Percentiles rank a stretch among this genome's conserved stretches.
These are phyloP conservation scores for Paxillus rubicundulus DNA, from an alignment of 768 basidiomycete species.

Conservation along the genomic window DNA sequence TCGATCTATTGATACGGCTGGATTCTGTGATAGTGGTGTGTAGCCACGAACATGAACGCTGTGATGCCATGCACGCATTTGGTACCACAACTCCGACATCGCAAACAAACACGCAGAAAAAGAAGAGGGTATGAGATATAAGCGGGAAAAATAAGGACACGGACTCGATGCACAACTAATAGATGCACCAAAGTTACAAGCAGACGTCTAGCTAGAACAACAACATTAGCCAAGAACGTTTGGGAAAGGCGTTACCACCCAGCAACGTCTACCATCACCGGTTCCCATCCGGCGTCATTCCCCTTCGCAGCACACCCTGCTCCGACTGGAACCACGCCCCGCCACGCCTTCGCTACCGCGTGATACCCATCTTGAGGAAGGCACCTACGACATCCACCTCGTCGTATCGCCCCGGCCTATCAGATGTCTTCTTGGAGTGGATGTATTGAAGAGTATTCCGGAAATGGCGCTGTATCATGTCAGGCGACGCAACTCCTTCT, in stretches of 20 bases:
- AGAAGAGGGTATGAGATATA: too few relatives aligned
- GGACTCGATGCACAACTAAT: too few relatives aligned
- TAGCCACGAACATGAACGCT: too few relatives aligned
- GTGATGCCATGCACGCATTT: too few relatives aligned
- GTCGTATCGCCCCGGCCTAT: conserved; percentile 56
- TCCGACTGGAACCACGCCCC: not conserved
- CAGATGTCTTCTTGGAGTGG: conserved; percentile 60
- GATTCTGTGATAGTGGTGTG: too few relatives aligned
- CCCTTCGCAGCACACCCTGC: not conserved
- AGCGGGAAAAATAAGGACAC: too few relatives aligned
- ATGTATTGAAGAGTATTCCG: conserved; percentile 86
- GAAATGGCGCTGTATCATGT: conserved; percentile 94
- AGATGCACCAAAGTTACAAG: too few relatives aligned
- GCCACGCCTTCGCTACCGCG: conserved; percentile 37
- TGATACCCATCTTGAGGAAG: conserved; percentile 83
- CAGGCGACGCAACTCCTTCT: conserved; percentile 89
- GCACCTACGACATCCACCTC: conserved; percentile 90
- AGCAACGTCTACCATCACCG: not conserved
- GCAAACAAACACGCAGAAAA: too few relatives aligned
- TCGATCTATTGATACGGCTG: too few relatives aligned
- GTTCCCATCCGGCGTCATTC: not conserved
- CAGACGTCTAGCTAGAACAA: not conserved
- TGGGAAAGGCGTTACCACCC: not conserved
- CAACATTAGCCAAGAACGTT: not conserved
- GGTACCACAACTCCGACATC: too few relatives aligned